These are phyloP conservation scores for Clarireedia paspali DNA, from an alignment of 2,329 filamentous ascomycete species.

Conservation along the genomic window DNA sequence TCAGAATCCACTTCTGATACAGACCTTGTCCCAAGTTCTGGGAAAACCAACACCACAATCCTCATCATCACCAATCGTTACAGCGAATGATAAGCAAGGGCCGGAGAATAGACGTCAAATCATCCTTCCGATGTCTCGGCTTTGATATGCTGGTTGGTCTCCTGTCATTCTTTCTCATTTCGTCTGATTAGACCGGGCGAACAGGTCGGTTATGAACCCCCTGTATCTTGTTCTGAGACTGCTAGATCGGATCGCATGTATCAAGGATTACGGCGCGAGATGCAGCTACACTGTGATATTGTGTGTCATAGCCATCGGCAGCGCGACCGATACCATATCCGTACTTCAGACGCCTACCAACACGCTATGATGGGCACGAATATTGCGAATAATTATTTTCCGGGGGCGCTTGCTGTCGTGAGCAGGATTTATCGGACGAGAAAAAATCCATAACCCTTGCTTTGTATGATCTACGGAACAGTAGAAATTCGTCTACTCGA, in stretches of 20 bases:
- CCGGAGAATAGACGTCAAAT: background rate
- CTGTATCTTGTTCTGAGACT: background rate
- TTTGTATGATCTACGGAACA: background rate
- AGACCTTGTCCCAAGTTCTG: background rate
- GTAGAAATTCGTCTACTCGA: background rate
- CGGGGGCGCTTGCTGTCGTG: background rate
- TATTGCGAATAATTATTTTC: background rate
- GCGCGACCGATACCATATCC: background rate
- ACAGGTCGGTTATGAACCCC: background rate
- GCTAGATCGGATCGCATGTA: background rate
- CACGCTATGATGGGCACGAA: background rate
- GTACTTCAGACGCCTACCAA: background rate
- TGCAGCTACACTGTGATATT: background rate
- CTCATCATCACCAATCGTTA: background rate
- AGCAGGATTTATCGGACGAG: background rate
- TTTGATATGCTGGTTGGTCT: background rate
- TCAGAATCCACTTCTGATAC: constrained; percentile 5
- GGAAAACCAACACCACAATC: background rate
- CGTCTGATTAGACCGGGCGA: background rate
- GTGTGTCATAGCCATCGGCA: background rate
- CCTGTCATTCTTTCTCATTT: background rate
- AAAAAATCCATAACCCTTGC: background rate
- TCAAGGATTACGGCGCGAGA: background rate
- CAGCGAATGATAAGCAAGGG: background rate
- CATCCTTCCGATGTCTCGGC: background rate